phyloP scores from a whole-genome alignment of 2,329 filamentous ascomycete genomes.

The Aureobasidium sp. region DNA sequence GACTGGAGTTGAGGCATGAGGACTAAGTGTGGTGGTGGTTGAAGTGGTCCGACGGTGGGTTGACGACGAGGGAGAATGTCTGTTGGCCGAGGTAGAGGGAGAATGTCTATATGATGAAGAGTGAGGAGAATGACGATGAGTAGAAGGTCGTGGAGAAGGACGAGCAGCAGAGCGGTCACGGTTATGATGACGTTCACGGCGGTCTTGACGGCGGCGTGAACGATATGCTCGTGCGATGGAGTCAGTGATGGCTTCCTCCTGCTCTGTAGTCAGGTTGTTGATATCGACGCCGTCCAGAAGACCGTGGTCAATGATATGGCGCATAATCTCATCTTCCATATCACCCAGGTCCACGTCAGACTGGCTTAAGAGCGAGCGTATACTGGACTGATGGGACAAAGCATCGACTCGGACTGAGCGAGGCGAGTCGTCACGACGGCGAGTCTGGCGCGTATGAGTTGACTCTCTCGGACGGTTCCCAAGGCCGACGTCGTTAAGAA shows the following conservation, averaged over 20 bases:
- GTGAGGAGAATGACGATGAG: slow-evolving; percentile 5
- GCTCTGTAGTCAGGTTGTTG: slow-evolving; percentile 73
- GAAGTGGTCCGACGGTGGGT: neutral
- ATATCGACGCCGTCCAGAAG: slow-evolving; percentile 82
- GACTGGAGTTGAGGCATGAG: neutral
- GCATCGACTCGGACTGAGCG: neutral
- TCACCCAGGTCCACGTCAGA: slow-evolving; percentile 72
- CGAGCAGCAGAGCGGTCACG: neutral
- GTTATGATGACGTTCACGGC: slow-evolving; percentile 38
- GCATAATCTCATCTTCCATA: slow-evolving; percentile 79
- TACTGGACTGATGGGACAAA: slow-evolving; percentile 66
- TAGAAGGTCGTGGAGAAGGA: neutral
- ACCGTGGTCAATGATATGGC: slow-evolving; percentile 83
- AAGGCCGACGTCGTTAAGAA: slow-evolving; percentile 57
- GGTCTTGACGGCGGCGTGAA: slow-evolving; percentile 45
- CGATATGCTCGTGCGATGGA: slow-evolving; percentile 85
- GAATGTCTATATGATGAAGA: neutral
- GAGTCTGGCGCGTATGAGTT: neutral
- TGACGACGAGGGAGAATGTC: neutral
- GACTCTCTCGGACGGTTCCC: slow-evolving; percentile 4
- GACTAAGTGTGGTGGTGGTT: neutral
- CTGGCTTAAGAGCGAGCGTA: slow-evolving; percentile 75
- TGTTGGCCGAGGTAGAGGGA: neutral
- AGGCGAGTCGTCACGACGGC: neutral
- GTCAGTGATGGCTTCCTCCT: slow-evolving; percentile 85